Conservation (phyloP, 2,329 filamentous ascomycete genomes). For the Cladosporium sp. region DNA sequence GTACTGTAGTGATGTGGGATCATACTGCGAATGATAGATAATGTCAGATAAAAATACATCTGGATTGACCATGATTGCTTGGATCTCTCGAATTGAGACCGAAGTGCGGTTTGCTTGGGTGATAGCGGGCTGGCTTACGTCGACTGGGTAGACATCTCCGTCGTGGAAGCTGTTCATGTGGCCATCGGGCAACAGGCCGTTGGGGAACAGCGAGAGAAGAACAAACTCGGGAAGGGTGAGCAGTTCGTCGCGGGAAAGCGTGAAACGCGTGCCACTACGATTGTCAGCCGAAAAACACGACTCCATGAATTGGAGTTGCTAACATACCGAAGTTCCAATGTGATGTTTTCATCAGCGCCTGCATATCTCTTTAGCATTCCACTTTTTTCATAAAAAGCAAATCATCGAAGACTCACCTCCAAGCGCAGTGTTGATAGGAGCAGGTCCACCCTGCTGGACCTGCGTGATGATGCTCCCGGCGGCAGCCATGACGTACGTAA, state of each 20-base stretch:
- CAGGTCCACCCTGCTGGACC: slow-evolving; percentile 84
- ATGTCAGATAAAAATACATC: slow-evolving; percentile 55
- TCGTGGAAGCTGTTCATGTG: slow-evolving; percentile 93
- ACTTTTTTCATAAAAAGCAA: not conserved
- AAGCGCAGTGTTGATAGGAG: slow-evolving; percentile 75
- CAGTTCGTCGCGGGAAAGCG: slow-evolving; percentile 89
- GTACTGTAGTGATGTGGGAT: slow-evolving; percentile 92
- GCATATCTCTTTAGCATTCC: not conserved
- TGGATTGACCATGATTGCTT: slow-evolving; percentile 38
- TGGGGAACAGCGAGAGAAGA: slow-evolving; percentile 93
- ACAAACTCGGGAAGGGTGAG: slow-evolving; percentile 96
- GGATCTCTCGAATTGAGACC: slow-evolving; percentile 36
- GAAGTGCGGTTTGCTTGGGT: slow-evolving; percentile 28
- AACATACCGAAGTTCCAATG: slow-evolving; percentile 82
- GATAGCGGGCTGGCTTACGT: slow-evolving; percentile 60
- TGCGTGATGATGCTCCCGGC: slow-evolving; percentile 99
- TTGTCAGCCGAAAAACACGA: too few relatives aligned
- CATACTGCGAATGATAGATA: slow-evolving; percentile 68
- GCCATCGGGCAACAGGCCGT: slow-evolving; percentile 94
- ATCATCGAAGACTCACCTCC: slow-evolving; percentile 56
- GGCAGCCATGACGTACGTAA: slow-evolving; percentile 96
- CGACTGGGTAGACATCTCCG: slow-evolving; percentile 91
- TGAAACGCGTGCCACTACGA: slow-evolving; percentile 82
- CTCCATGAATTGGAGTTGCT: too few relatives aligned
- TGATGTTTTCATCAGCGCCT: slow-evolving; percentile 88